phyloP scores from a whole-genome alignment of 163 green algal genomes.

The Volvox carteri region DNA sequence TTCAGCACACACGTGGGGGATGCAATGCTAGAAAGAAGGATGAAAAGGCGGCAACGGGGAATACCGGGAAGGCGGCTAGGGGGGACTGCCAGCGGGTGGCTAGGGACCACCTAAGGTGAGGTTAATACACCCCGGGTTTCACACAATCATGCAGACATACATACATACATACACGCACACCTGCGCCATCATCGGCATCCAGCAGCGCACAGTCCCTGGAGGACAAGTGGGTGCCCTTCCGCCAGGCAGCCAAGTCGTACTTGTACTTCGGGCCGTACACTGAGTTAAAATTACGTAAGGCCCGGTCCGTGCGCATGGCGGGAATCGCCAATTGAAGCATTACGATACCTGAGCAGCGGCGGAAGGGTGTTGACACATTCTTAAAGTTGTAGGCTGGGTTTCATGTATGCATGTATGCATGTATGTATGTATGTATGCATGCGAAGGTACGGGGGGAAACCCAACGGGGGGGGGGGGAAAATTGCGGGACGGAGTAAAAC shows the following conservation, averaged over 20 bases:
- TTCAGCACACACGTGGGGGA: too few species aligned
- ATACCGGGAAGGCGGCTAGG: too few species aligned
- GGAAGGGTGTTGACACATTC: too few species aligned
- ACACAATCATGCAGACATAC: background rate
- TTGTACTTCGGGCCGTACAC: constrained; percentile 61
- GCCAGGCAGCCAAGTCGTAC: constrained; percentile 61
- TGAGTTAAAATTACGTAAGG: constrained; percentile 66
- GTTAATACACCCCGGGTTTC: too few species aligned
- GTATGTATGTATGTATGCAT: too few species aligned
- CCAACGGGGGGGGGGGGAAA: background rate
- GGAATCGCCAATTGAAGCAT: constrained; percentile 72
- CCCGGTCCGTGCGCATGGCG: constrained; percentile 60
- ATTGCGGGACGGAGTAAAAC: background rate
- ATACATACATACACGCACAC: background rate
- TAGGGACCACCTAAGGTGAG: too few species aligned
- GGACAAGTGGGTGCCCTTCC: constrained; percentile 40
- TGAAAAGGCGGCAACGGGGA: background rate
- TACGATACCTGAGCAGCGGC: constrained; percentile 59
- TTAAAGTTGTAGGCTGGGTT: too few species aligned
- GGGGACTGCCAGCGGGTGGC: too few species aligned
- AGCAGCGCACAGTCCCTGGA: constrained; percentile 58
- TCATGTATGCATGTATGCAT: too few species aligned
- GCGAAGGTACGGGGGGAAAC: too few species aligned
- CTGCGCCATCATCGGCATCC: constrained; percentile 52
- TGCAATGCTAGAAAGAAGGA: background rate